A percentile compares a stretch with the other conserved stretches of the same genome.
These are phyloP conservation scores for Schrenkiella parvula DNA, from an alignment of 345 rosid species.

Conservation along the genomic window DNA sequence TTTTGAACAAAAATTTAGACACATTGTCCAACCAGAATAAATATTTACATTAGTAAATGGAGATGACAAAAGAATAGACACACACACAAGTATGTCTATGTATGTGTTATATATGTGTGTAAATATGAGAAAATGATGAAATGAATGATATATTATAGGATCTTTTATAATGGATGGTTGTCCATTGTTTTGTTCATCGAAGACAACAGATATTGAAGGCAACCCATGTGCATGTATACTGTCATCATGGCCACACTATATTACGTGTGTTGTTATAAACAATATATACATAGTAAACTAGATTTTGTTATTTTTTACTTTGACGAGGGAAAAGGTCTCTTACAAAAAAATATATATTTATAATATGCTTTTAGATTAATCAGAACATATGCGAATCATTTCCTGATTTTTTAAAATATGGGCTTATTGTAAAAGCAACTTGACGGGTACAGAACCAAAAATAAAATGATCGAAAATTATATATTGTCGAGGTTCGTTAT, in stretches of 20 bases:
- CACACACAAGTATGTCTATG: not conserved
- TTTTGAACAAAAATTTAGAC: not conserved
- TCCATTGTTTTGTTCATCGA: constrained; percentile 32
- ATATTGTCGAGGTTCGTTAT: not conserved
- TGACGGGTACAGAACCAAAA: not conserved
- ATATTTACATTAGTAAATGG: not conserved
- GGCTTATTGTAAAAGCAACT: not conserved
- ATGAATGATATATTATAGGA: constrained; percentile 17
- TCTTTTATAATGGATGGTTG: constrained; percentile 14
- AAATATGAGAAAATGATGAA: constrained; percentile 2
- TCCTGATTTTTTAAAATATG: not conserved
- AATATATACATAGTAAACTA: not conserved
- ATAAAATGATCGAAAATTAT: not conserved
- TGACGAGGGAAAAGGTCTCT: not conserved
- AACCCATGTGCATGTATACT: constrained; percentile 34
- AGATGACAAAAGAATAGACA: not conserved
- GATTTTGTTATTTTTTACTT: not conserved
- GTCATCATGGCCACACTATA: constrained; percentile 25
- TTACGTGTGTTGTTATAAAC: too few relatives aligned
- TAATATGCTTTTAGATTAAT: not conserved
- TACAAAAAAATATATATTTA: not conserved
- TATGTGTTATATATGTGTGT: not conserved
- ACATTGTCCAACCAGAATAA: not conserved
- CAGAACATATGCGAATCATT: not conserved
- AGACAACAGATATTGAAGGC: constrained; percentile 30